Base-by-base conservation (phyloP, 2,329 filamentous ascomycete species). In the Phyllosticta paracitricarpa region DNA sequence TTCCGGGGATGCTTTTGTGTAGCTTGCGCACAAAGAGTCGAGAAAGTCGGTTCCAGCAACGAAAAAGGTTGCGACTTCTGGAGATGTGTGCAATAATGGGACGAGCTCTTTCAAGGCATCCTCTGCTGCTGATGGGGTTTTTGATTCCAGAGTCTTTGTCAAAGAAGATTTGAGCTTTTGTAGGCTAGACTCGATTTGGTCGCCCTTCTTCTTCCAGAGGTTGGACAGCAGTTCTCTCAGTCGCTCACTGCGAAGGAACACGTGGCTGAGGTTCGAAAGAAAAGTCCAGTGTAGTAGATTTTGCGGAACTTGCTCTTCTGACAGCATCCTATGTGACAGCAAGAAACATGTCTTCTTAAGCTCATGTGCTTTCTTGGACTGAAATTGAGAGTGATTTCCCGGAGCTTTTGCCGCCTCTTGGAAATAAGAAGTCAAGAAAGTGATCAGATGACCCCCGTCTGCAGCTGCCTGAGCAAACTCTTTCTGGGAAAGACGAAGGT, bases 31-130 rank as follows among this genome's bases (percentile, higher is more conserved):
- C 12, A 96, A 79, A 0, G 88, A 84, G 71, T 97, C 93, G 22
- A 96, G 74, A 67, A 94, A 93, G 73, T 97, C 93, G 57, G 89
- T 91, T 0, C 93, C 93, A 0, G 88, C 88, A 66, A 96, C 82
- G 67, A 96, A 86, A 66, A 89, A 79, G 6, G 77, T 73, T 30
- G 80, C 82, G 54, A 76, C 76, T 25, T 79, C 77, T 0, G 84
- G 78, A 4, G 86, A 89, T 6, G 77, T 78, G 66, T 84, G 80
- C 4, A 91, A 75, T 3, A 92, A 75, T 57, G 84, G 79, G 62
- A 85, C 88, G n/a, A 90, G 69, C 9, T 77, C 76, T 55, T 79
- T 78, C 33, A 91, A 76, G 0, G 77, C 77, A 1, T 72, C 71
- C 68, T 88, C 84, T 0, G 84, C 78, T 6, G 75, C 72, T 51